Conservation (phyloP, 805 yeast species). For the Torulaspora indica region DNA sequence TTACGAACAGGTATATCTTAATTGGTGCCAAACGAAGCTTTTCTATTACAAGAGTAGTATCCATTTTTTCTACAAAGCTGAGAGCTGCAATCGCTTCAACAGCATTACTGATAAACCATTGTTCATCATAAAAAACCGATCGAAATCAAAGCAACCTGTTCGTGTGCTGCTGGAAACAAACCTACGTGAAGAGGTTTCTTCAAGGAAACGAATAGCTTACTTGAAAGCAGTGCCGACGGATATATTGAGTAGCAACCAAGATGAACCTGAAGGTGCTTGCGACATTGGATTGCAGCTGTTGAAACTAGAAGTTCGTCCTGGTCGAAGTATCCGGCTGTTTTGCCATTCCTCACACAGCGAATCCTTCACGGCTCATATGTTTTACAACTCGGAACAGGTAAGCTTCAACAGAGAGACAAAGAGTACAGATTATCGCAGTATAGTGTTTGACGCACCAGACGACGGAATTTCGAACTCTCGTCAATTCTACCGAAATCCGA, state of each 20-base stretch:
- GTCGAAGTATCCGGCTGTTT: constrained; percentile 9
- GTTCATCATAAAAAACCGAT: constrained; percentile 38
- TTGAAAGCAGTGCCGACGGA: constrained; percentile 20
- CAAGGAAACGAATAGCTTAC: constrained; percentile 14
- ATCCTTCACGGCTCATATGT: constrained; percentile 24
- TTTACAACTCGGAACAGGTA: constrained; percentile 13
- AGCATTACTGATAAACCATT: constrained; percentile 41
- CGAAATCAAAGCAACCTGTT: constrained; percentile 31
- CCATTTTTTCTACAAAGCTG: constrained; percentile 34
- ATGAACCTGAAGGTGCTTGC: constrained; percentile 26
- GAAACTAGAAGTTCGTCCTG: constrained; percentile 20
- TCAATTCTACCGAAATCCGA: constrained; percentile 24
- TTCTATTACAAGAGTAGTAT: constrained; percentile 23
- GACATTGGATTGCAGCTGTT: constrained; percentile 41
- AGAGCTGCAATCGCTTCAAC: constrained; percentile 15
- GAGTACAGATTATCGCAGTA: neutral
- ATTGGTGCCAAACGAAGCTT: constrained; percentile 50
- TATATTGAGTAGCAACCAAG: constrained; percentile 11
- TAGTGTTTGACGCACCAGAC: constrained; percentile 1
- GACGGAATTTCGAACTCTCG: constrained; percentile 2
- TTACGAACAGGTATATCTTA: constrained; percentile 55
- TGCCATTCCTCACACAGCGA: constrained; percentile 26
- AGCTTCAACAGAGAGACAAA: constrained; percentile 7
- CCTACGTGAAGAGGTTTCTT: constrained; percentile 25
- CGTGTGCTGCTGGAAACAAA: constrained; percentile 52